phyloP scores from a whole-genome alignment of 83 land plant species.

The Isoetes engelmannii region DNA sequence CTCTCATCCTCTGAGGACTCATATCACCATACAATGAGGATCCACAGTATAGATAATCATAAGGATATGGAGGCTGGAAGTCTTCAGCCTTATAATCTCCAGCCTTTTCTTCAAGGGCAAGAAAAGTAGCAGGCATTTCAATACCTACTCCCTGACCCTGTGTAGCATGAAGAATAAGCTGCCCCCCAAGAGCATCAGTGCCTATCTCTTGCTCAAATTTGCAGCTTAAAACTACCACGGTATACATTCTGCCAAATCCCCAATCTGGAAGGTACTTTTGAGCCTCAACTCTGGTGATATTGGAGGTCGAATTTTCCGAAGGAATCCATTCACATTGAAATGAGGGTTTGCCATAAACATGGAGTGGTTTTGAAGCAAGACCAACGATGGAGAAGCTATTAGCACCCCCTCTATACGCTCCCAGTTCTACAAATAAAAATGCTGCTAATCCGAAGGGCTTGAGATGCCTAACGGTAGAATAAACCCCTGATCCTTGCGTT shows the following conservation, averaged over 20 bases:
- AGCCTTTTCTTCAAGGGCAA: slow-evolving; percentile 41
- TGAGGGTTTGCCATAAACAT: slow-evolving; percentile 34
- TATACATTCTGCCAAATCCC: slow-evolving; percentile 45
- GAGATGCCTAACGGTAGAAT: slow-evolving; percentile 17
- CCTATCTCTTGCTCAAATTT: slow-evolving; percentile 43
- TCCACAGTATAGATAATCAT: slow-evolving; percentile 62
- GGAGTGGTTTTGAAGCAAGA: slow-evolving; percentile 65
- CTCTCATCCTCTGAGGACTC: slow-evolving; percentile 47
- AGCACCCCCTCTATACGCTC: slow-evolving; percentile 62
- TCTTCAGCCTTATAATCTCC: slow-evolving; percentile 26
- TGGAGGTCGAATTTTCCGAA: slow-evolving; percentile 1
- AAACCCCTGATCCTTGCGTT: too few species aligned
- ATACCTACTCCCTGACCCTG: slow-evolving; percentile 22
- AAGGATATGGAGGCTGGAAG: slow-evolving; percentile 22
- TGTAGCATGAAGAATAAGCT: slow-evolving; percentile 46
- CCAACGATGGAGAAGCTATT: slow-evolving; percentile 56
- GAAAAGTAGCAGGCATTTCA: slow-evolving; percentile 25
- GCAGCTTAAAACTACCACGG: slow-evolving; percentile 52
- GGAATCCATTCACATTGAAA: slow-evolving; percentile 47
- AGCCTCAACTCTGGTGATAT: slow-evolving; percentile 14
- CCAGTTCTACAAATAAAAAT: slow-evolving; percentile 55
- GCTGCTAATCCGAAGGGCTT: slow-evolving; percentile 49
- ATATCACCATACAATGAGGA: slow-evolving; percentile 61
- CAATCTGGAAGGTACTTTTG: slow-evolving; percentile 44
- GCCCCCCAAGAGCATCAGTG: slow-evolving; percentile 44